A percentile compares a stretch with the other conserved stretches of the same genome.
Evolutionary conservation across 2,329 filamentous ascomycete species (phyloP).

Genomic region (Penicillium griseofulvum): DNA sequence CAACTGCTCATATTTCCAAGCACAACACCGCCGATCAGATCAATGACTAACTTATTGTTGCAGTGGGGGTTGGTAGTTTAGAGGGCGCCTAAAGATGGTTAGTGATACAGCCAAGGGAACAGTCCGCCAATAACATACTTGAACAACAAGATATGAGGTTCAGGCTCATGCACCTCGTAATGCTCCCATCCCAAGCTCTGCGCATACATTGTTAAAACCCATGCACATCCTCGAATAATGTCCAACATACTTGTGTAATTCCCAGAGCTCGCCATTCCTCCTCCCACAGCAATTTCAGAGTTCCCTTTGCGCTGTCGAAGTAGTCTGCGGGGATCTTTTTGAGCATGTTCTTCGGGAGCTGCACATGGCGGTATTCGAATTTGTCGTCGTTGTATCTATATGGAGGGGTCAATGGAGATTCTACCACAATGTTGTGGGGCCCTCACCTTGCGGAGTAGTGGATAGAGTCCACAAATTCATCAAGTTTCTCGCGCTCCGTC

Average conservation of each 20-base stretch:
- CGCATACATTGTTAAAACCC: conserved; percentile 1
- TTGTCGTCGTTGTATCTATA: conserved; percentile 85
- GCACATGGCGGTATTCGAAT: conserved; percentile 96
- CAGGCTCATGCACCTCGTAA: conserved; percentile 97
- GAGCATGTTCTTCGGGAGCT: conserved; percentile 96
- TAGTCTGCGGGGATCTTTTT: conserved; percentile 95
- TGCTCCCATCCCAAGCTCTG: conserved; percentile 99
- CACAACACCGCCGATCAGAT: conserved; percentile 13
- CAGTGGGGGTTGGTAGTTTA: conserved; percentile 74
- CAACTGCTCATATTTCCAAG: conserved; percentile 9
- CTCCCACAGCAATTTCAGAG: conserved; percentile 94
- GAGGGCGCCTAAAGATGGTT: conserved; percentile 61
- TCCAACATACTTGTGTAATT: conserved; percentile 78
- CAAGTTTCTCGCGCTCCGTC: conserved; percentile 74
- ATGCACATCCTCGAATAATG: neutral
- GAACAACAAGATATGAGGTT: conserved; percentile 97
- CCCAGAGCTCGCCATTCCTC: conserved; percentile 97
- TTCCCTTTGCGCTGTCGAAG: conserved; percentile 84
- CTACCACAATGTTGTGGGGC: neutral
- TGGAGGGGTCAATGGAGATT: conserved; percentile 16
- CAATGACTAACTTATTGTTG: conserved; percentile 31
- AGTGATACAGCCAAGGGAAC: conserved; percentile 19
- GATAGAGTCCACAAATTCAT: conserved; percentile 89
- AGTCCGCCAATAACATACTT: conserved; percentile 66
- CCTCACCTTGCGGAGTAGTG: conserved; percentile 88